These are phyloP conservation scores for Citeromyces hawaiiensis DNA, from an alignment of 1,139 yeast genomes.

Conservation along the genomic window DNA sequence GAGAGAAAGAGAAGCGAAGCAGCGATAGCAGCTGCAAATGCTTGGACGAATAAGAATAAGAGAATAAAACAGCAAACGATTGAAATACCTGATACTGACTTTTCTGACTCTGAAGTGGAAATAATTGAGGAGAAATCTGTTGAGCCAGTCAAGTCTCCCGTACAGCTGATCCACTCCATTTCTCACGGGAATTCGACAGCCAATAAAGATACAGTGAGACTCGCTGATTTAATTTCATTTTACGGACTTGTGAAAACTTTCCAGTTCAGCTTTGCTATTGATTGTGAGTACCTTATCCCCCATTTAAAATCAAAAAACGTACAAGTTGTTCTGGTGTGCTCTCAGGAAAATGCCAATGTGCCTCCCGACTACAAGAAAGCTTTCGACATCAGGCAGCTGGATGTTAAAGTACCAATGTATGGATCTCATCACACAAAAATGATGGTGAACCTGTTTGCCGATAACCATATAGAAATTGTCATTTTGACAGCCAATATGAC, in stretches of 20 bases:
- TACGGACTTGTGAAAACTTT: constrained; percentile 22
- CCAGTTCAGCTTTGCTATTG: constrained; percentile 38
- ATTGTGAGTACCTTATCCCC: constrained; percentile 23
- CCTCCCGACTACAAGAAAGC: constrained; percentile 5
- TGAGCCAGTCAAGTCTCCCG: not conserved
- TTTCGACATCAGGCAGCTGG: constrained; percentile 9
- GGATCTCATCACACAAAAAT: constrained; percentile 54
- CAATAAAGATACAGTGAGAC: constrained; percentile 14
- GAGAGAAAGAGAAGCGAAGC: constrained; percentile 1
- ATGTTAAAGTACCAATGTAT: constrained; percentile 17
- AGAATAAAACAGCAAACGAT: not conserved
- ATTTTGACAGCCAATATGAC: constrained; percentile 51
- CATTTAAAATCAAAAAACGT: constrained; percentile 15
- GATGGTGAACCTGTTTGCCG: constrained; percentile 41
- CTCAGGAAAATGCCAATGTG: constrained; percentile 7
- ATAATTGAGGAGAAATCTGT: not conserved
- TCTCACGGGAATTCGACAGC: constrained; percentile 5
- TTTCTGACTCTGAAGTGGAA: not conserved
- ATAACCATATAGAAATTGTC: constrained; percentile 31
- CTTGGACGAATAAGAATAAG: not conserved
- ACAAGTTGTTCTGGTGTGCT: not conserved
- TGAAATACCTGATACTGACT: not conserved
- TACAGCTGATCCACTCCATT: not conserved
- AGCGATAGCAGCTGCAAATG: not conserved
- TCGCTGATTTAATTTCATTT: constrained; percentile 20